Percentiles rank a stretch among this genome's conserved stretches.
phyloP scores from a whole-genome alignment of 2,329 filamentous ascomycete genomes.

The Trichophyton mentagrophytes region DNA sequence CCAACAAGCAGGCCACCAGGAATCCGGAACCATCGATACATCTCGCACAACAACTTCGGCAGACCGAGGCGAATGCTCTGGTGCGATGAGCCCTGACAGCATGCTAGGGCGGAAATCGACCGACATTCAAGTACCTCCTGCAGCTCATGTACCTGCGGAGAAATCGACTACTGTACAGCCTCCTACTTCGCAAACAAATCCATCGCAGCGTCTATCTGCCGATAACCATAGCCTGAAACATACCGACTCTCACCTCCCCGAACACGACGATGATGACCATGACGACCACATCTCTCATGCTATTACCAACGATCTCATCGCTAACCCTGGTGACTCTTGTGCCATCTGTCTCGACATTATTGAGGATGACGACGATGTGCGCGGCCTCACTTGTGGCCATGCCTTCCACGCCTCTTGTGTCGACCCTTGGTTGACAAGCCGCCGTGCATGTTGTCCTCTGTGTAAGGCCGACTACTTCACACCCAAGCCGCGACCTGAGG shows the following conservation, averaged over 20 bases:
- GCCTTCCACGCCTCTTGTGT: constrained; percentile 94
- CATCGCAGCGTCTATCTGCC: neutral
- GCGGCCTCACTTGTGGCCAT: constrained; percentile 89
- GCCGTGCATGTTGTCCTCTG: constrained; percentile 87
- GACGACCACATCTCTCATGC: constrained; percentile 69
- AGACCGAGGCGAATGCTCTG: neutral
- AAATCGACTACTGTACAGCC: neutral
- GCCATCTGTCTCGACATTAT: constrained; percentile 92
- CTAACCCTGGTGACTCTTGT: constrained; percentile 78
- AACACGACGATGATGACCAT: constrained; percentile 52
- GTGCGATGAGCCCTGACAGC: neutral
- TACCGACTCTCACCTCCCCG: neutral
- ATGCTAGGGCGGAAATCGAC: neutral
- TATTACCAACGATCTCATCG: constrained; percentile 65
- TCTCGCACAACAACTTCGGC: constrained; percentile 9
- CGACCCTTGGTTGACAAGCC: constrained; percentile 90
- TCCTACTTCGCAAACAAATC: neutral
- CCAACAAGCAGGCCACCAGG: constrained; percentile 39
- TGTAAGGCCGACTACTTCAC: constrained; percentile 98
- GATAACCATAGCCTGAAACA: neutral
- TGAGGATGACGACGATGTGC: constrained; percentile 90
- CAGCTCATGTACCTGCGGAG: neutral
- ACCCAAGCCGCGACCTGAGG: constrained; percentile 69
- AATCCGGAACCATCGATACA: neutral
- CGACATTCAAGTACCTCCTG: neutral